Conservation (phyloP, 345 rosid genomes). For the Erucastrum elatum region DNA sequence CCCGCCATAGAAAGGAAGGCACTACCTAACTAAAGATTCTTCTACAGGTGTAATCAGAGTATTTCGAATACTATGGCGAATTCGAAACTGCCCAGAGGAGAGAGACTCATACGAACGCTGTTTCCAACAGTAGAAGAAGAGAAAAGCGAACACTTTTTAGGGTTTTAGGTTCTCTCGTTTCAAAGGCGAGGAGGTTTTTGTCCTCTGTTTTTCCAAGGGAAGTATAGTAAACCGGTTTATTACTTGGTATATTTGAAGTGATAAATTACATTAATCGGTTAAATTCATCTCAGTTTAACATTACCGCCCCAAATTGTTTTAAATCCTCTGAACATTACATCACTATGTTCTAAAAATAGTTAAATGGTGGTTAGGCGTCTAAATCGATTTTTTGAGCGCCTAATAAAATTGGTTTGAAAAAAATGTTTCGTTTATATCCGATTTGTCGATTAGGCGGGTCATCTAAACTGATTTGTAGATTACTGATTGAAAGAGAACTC, state of each 20-base stretch:
- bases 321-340: too few relatives aligned
- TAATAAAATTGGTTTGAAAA: too few relatives aligned
- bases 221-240: slow-evolving; percentile 5
- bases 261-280: neutral
- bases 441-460: too few relatives aligned
- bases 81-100: slow-evolving; percentile 17
- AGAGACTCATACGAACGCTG: neutral
- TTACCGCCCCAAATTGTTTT: too few relatives aligned
- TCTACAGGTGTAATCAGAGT: neutral
- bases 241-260: neutral
- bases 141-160: slow-evolving; percentile 16
- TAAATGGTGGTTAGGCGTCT: too few relatives aligned
- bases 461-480: too few relatives aligned
- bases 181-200: neutral
- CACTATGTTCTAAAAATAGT: too few relatives aligned
- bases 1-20: slow-evolving; percentile 51
- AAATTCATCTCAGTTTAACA: neutral
- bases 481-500: too few relatives aligned
- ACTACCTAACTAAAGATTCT: neutral
- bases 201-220: neutral
- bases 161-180: slow-evolving; percentile 40
- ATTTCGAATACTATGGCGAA: neutral
- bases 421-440: too few relatives aligned
- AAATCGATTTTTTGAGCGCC: too few relatives aligned
- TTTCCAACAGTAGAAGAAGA: neutral